A percentile compares a stretch with the other conserved stretches of the same genome.
phyloP scores from a whole-genome alignment of 2,329 filamentous ascomycete genomes.

The Proliferodiscus dingleyae region DNA sequence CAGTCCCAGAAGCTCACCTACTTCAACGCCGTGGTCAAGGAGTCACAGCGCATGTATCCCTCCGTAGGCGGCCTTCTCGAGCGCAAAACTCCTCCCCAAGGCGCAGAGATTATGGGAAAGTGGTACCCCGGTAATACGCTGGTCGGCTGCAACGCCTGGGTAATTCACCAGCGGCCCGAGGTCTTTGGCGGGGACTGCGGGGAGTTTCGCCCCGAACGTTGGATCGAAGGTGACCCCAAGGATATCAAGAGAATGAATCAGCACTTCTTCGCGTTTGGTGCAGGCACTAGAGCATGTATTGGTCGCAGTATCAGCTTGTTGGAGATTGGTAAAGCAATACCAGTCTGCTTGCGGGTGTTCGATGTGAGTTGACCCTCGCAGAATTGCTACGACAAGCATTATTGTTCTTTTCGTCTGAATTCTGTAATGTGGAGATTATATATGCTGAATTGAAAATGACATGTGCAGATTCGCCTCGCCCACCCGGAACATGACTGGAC shows the following conservation, averaged over 20 bases:
- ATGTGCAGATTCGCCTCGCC: no score
- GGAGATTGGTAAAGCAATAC: no score
- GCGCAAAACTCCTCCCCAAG: constrained; percentile 41
- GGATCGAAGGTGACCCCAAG: background rate
- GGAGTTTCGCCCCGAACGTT: background rate
- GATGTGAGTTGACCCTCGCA: no score
- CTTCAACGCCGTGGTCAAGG: constrained; percentile 48
- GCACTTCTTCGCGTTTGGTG: constrained; percentile 28
- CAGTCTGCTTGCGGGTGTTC: no score
- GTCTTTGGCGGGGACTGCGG: background rate
- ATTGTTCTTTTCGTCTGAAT: no score
- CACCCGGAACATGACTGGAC: no score
- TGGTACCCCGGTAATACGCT: constrained; percentile 26
- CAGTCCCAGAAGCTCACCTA: constrained; percentile 3
- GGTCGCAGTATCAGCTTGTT: constrained; percentile 37
- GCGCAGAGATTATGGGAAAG: constrained; percentile 37
- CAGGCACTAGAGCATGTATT: constrained; percentile 35
- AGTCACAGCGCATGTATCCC: constrained; percentile 46
- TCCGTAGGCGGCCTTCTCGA: constrained; percentile 43
- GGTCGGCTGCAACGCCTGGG: constrained; percentile 29
- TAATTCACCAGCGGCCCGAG: background rate
- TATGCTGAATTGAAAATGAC: no score
- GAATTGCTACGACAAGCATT: no score
- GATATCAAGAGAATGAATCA: background rate
- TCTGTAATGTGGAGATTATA: no score